These are phyloP conservation scores for Sugiyamaella xylanicola DNA, from an alignment of 1,139 yeast species.

Conservation along the genomic window DNA sequence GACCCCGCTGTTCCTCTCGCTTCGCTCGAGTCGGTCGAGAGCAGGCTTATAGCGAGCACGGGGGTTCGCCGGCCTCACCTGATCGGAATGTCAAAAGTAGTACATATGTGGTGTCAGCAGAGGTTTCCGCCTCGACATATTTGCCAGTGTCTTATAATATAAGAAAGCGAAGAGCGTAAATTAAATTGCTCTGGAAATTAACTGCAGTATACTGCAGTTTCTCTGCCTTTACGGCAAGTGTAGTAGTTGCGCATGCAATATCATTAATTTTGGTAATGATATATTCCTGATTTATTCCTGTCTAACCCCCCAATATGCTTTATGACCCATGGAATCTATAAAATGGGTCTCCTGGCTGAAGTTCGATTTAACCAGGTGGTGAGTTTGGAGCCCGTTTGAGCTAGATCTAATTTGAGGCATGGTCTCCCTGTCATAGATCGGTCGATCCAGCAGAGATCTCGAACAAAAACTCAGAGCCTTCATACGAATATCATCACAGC, in stretches of 20 bases:
- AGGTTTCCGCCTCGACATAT: no score
- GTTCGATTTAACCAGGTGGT: not conserved
- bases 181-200: not conserved
- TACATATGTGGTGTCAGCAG: no score
- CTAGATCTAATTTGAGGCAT: not conserved
- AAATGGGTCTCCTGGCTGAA: not conserved
- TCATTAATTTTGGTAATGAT: not conserved
- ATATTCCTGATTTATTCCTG: no score
- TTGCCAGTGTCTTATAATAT: no score
- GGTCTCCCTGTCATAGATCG: not conserved
- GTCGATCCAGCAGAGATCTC: not conserved
- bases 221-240: no score
- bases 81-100: no score
- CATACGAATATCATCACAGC: not conserved
- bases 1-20: no score
- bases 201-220: not conserved
- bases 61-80: no score
- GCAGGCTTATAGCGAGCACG: no score
- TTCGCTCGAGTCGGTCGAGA: no score
- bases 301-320: not conserved
- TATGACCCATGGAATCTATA: not conserved
- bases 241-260: not conserved
- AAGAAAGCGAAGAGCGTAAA: not conserved
- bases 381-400: not conserved
- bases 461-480: not conserved